These are phyloP conservation scores for Bruguiera sexangula DNA, from an alignment of 345 rosid genomes.

Conservation along the genomic window DNA sequence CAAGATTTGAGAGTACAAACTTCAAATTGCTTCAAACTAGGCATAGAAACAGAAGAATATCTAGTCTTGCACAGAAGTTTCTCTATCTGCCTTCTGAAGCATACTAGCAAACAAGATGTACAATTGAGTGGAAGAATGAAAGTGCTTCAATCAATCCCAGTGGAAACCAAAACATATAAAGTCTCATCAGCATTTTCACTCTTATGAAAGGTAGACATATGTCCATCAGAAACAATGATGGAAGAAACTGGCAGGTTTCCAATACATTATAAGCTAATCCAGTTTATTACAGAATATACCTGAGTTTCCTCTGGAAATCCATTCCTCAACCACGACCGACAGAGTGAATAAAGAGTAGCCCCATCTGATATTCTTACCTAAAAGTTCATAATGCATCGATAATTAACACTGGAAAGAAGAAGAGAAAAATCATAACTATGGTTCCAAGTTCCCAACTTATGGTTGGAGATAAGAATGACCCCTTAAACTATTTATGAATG, in stretches of 20 bases:
- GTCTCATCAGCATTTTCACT: not conserved
- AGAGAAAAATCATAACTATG: not conserved
- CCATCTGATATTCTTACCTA: slow-evolving; percentile 71
- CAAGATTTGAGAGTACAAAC: too few species aligned
- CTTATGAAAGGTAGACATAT: not conserved
- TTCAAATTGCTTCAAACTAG: not conserved
- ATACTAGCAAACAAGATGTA: not conserved
- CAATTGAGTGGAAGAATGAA: not conserved
- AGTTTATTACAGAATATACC: slow-evolving; percentile 38
- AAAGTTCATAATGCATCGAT: not conserved
- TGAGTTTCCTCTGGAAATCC: slow-evolving; percentile 64
- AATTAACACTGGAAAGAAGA: not conserved
- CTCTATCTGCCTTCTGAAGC: not conserved
- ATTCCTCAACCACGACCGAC: slow-evolving; percentile 93
- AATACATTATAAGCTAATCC: not conserved
- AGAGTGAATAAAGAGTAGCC: slow-evolving; percentile 74
- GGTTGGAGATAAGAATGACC: not conserved
- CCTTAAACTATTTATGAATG: not conserved
- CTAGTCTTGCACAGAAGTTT: not conserved
- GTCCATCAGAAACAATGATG: not conserved
- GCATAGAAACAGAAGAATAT: not conserved
- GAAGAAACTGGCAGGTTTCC: too few species aligned
- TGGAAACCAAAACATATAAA: not conserved
- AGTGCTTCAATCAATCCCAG: not conserved
- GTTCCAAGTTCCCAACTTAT: not conserved